These are phyloP conservation scores for Cladorrhinum sp. DNA, from an alignment of 2,329 filamentous ascomycete species.

Conservation along the genomic window DNA sequence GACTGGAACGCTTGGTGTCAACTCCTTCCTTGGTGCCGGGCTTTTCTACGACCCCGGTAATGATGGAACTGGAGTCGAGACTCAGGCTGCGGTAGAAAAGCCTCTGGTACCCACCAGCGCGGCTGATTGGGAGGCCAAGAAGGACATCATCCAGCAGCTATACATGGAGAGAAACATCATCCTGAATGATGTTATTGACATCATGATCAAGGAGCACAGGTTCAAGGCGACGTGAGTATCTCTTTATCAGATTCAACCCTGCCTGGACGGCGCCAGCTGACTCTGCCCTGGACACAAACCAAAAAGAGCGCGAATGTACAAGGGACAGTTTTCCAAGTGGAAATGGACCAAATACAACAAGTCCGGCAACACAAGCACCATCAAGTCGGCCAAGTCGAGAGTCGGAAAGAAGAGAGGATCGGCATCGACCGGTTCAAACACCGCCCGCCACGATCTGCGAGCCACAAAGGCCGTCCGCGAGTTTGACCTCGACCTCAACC, in stretches of 20 bases:
- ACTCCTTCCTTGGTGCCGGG: neutral
- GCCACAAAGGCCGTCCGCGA: too few relatives aligned
- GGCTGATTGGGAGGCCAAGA: constrained; percentile 26
- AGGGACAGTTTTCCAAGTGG: constrained; percentile 30
- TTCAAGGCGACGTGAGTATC: constrained; percentile 30
- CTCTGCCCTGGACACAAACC: neutral
- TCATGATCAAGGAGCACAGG: constrained; percentile 24
- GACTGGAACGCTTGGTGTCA: neutral
- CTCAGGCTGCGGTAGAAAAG: neutral
- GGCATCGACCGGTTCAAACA: neutral
- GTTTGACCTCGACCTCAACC: neutral
- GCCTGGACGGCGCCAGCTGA: neutral
- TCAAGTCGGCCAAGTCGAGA: constrained; percentile 11
- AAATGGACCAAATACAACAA: constrained; percentile 31
- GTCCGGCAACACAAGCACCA: constrained; percentile 7
- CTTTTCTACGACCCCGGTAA: neutral
- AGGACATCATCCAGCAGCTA: constrained; percentile 22
- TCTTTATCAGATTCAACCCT: neutral
- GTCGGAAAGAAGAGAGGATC: neutral
- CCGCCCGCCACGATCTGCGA: neutral
- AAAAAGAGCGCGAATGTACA: constrained; percentile 32
- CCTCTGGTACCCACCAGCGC: constrained; percentile 21
- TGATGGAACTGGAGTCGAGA: neutral
- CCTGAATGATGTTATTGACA: constrained; percentile 28
- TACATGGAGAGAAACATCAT: constrained; percentile 27